phyloP scores from a whole-genome alignment of 2,329 filamentous ascomycete species.

The Knufia petricola region DNA sequence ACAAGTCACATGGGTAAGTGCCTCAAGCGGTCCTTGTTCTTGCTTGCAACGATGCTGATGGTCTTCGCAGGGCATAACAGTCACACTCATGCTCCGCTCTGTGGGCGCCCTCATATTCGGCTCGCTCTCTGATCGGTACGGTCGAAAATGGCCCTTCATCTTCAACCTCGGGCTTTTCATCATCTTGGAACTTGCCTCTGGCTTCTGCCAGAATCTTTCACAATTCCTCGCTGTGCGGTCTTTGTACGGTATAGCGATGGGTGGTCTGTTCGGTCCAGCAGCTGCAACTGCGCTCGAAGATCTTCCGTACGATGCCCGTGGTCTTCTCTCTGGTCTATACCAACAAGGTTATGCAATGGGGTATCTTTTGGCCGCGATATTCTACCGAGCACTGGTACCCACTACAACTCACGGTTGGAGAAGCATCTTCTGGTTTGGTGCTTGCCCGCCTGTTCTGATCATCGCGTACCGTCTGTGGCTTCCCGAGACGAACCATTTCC shows the following conservation, averaged over 20 bases:
- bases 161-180: slow-evolving; percentile 52
- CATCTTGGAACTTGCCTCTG: slow-evolving; percentile 48
- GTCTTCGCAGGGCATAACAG: slow-evolving; percentile 32
- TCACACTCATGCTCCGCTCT: slow-evolving; percentile 50
- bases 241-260: slow-evolving; percentile 55
- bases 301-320: slow-evolving; percentile 47
- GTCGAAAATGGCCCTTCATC: slow-evolving; percentile 49
- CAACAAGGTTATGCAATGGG: slow-evolving; percentile 55
- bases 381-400: slow-evolving; percentile 41
- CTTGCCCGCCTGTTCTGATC: slow-evolving; percentile 66
- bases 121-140: slow-evolving; percentile 41
- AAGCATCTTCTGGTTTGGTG: slow-evolving; percentile 80
- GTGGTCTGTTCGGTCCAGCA: slow-evolving; percentile 51
- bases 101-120: slow-evolving; percentile 51
- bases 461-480: slow-evolving; percentile 67
- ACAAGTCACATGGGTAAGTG: slow-evolving; percentile 49
- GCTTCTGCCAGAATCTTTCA: slow-evolving; percentile 48
- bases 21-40: slow-evolving; percentile 32
- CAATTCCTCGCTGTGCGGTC: slow-evolving; percentile 50
- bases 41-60: slow-evolving; percentile 16
- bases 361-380: slow-evolving; percentile 49
- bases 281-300: slow-evolving; percentile 54
- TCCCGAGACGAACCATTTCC: slow-evolving; percentile 67
- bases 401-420: slow-evolving; percentile 73
- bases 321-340: slow-evolving; percentile 51